A percentile compares a stretch with the other conserved stretches of the same genome.
Evolutionary conservation across 2,329 filamentous ascomycete genomes (phyloP).

Genomic region (Fusarium sp.): DNA sequence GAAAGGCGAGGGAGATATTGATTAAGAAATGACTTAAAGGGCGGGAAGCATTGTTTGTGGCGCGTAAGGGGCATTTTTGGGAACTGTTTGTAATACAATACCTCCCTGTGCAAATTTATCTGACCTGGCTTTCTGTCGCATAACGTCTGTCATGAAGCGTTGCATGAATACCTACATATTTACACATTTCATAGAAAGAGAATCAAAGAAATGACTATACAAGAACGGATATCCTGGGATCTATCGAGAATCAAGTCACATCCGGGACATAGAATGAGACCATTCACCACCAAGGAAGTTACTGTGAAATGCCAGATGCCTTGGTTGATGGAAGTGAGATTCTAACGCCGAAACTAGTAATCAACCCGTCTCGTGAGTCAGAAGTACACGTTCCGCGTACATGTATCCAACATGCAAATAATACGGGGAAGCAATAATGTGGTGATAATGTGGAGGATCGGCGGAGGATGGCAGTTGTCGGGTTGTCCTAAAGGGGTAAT

Average conservation of each 20-base stretch:
- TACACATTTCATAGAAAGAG: slow-evolving; percentile 26
- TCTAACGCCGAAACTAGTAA: neutral
- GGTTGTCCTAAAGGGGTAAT: slow-evolving; percentile 34
- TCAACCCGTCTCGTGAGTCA: neutral
- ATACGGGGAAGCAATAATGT: neutral
- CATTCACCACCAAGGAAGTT: neutral
- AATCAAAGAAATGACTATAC: slow-evolving; percentile 23
- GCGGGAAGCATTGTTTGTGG: slow-evolving; percentile 35
- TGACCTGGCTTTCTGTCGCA: slow-evolving; percentile 3
- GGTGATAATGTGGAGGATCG: slow-evolving; percentile 28
- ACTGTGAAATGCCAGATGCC: neutral
- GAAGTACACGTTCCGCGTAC: neutral
- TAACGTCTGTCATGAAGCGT: slow-evolving; percentile 25
- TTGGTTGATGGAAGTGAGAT: slow-evolving; percentile 1
- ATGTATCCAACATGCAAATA: neutral
- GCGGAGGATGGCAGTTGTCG: slow-evolving; percentile 3
- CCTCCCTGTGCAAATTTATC: slow-evolving; percentile 26
- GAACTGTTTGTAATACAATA: slow-evolving; percentile 31
- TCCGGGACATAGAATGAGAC: neutral
- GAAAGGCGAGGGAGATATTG: slow-evolving; percentile 65
- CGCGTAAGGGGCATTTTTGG: slow-evolving; percentile 20
- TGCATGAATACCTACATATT: slow-evolving; percentile 14
- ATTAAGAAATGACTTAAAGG: slow-evolving; percentile 28
- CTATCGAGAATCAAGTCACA: neutral
- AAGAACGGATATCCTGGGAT: neutral